phyloP scores from a whole-genome alignment of 352 stramenopile genomes.

The Globisporangium mamillatum region DNA sequence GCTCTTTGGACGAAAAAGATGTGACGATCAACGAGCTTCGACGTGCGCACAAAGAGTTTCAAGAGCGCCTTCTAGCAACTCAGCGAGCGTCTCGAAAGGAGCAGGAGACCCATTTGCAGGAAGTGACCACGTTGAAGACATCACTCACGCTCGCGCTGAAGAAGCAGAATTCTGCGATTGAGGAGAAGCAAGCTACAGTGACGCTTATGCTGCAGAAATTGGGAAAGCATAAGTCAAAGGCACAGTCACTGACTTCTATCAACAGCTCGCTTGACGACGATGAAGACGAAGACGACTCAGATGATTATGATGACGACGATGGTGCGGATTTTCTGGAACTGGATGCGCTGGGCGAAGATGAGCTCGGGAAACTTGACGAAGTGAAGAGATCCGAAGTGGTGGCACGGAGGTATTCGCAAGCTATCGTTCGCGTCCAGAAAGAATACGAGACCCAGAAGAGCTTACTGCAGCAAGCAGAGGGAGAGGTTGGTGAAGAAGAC shows the following conservation, averaged over 20 bases:
- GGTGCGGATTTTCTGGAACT: slow-evolving; percentile 5
- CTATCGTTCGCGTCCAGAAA: slow-evolving; percentile 45
- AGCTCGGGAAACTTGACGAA: slow-evolving; percentile 24
- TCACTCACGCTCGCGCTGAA: slow-evolving; percentile 42
- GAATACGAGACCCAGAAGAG: slow-evolving; percentile 53
- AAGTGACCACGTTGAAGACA: slow-evolving; percentile 40
- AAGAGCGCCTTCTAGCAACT: slow-evolving; percentile 30
- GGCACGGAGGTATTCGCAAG: slow-evolving; percentile 48
- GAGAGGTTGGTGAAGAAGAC: slow-evolving; percentile 32
- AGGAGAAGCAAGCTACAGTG: slow-evolving; percentile 52
- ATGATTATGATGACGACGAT: not conserved
- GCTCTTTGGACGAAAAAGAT: slow-evolving; percentile 42
- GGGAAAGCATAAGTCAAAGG: slow-evolving; percentile 2
- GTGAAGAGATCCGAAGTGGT: slow-evolving; percentile 47
- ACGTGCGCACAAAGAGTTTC: slow-evolving; percentile 28
- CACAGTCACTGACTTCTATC: slow-evolving; percentile 3
- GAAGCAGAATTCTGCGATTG: slow-evolving; percentile 47
- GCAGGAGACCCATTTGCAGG: slow-evolving; percentile 37
- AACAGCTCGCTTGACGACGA: not conserved
- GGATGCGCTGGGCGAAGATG: slow-evolving; percentile 13
- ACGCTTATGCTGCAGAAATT: slow-evolving; percentile 46
- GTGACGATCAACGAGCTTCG: slow-evolving; percentile 33
- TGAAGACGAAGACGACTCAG: not conserved
- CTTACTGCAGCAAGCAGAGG: slow-evolving; percentile 38
- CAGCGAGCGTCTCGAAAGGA: slow-evolving; percentile 41